Percentiles rank a stretch among this genome's conserved stretches.
These are phyloP conservation scores for Arabidopsis hybrid DNA, from an alignment of 441 rosid genomes.

Conservation along the genomic window DNA sequence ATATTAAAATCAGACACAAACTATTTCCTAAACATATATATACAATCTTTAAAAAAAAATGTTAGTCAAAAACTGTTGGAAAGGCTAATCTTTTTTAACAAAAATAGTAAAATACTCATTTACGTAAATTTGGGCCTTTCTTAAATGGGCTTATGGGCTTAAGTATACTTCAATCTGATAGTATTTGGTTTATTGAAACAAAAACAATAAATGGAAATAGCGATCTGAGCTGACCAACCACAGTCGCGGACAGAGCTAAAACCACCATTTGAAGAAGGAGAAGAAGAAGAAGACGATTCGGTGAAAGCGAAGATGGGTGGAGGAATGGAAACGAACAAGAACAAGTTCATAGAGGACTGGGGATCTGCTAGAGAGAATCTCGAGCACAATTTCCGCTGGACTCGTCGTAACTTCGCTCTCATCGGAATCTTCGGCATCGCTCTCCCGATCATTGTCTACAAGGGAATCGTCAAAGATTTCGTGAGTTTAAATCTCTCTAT, in stretches of 20 bases:
- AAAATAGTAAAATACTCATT: neutral
- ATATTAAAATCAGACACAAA: too few species aligned
- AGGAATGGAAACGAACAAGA: conserved; percentile 92
- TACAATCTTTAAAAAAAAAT: too few species aligned
- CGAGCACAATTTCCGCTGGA: conserved; percentile 89
- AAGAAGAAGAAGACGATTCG: neutral
- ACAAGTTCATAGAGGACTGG: conserved; percentile 91
- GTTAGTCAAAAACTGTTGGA: neutral
- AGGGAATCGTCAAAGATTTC: conserved; percentile 88
- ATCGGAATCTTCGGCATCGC: conserved; percentile 89
- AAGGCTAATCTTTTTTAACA: neutral
- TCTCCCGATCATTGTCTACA: conserved; percentile 75
- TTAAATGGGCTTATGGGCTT: neutral
- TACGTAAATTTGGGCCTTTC: neutral
- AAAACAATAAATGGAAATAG: neutral
- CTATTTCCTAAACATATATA: too few species aligned
- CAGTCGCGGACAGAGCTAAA: conserved; percentile 26
- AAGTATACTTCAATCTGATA: neutral
- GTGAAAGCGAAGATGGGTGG: conserved; percentile 67
- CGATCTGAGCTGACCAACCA: conserved; percentile 8
- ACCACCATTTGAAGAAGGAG: neutral
- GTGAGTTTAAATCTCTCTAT: conserved; percentile 47
- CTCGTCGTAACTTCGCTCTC: conserved; percentile 85
- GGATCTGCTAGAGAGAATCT: conserved; percentile 80
- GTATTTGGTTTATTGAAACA: neutral